Conservation (phyloP, 768 basidiomycete genomes). For the Daedaleopsis sinensis region DNA sequence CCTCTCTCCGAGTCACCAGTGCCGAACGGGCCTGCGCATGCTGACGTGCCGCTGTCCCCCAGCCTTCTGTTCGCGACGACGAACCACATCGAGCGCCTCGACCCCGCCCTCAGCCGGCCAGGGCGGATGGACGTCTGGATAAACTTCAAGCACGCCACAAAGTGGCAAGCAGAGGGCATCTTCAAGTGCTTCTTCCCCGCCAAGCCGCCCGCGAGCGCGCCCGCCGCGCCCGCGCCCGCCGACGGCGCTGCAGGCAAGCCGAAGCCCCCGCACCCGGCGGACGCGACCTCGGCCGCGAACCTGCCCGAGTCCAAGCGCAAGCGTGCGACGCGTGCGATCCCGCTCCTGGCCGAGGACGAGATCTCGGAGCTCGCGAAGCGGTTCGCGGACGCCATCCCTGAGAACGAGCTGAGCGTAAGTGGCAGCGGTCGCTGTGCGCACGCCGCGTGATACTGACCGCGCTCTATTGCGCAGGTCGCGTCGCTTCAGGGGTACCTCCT, state of each 20-base stretch:
- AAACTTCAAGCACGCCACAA: slow-evolving; percentile 88
- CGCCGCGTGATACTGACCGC: background rate
- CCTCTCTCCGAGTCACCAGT: background rate
- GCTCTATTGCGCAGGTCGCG: slow-evolving; percentile 58
- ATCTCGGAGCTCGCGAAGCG: slow-evolving; percentile 77
- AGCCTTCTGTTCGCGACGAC: slow-evolving; percentile 90
- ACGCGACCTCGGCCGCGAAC: slow-evolving; percentile 51
- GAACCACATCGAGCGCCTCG: slow-evolving; percentile 92
- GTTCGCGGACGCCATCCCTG: slow-evolving; percentile 83
- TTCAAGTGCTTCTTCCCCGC: slow-evolving; percentile 94
- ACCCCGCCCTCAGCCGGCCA: slow-evolving; percentile 85
- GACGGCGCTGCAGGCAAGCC: background rate
- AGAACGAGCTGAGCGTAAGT: slow-evolving; percentile 84
- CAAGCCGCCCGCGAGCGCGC: slow-evolving; percentile 40
- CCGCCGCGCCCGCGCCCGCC: slow-evolving; percentile 12
- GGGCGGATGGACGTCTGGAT: slow-evolving; percentile 95
- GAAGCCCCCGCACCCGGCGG: slow-evolving; percentile 17
- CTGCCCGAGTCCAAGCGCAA: slow-evolving; percentile 71
- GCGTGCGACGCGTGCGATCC: slow-evolving; percentile 68
- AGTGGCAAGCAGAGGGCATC: slow-evolving; percentile 91
- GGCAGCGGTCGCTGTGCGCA: background rate
- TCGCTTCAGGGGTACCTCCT: slow-evolving; percentile 83
- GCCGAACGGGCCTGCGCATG: background rate
- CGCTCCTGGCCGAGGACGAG: slow-evolving; percentile 74
- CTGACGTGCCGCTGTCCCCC: slow-evolving; percentile 13